Base-by-base conservation (phyloP, 768 basidiomycete genomes). In the Agaricus blazei region DNA sequence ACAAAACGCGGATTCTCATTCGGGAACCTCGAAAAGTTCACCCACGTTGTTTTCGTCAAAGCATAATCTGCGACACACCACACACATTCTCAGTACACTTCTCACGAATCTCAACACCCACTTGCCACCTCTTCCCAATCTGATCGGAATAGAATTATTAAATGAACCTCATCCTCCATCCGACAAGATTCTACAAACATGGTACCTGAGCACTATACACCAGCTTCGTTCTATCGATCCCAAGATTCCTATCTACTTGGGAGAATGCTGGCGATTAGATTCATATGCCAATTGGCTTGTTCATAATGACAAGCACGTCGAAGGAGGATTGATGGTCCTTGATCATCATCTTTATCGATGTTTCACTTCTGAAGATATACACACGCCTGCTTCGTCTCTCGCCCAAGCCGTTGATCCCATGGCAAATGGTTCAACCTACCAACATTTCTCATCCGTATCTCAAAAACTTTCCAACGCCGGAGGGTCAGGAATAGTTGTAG, bases 271-370 rank as follows among this genome's bases (percentile, higher is more conserved):
- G 90, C 75, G 80, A 63, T 76, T 83, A 1, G 78, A 84, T 27
- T 70, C 79, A 52, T 92, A 89, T 60, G 75, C 83, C 14, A 70
- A 75, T 8, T 88, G 79, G 62, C 70, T 83, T 62, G 68, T 60
- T 4, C 23, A 68, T 24, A 64, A 70, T 5, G 68, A 59, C 45
- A 60, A 9, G 61, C 54, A 9, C 52, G 52, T 40, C 1, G 34
- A 6, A 34, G 34, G 34, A 34, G 63, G 54, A 28, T 80, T 82
- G 28, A 71, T 84, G 19, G 82, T 86, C 12, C 71, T 92, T 40
- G 91, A 93, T 66, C 88, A 91, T 60, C 91, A 93, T 63, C 76
- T 93, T 23, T 93, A 93, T 63, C 81, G 91, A 26, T 90, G 88
- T 67, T 90, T 91, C 66, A 88, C 87, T 0, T 58, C 65, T 0